Base-by-base conservation (phyloP, 2,329 filamentous ascomycete genomes). In the Monosporascus sp. region DNA sequence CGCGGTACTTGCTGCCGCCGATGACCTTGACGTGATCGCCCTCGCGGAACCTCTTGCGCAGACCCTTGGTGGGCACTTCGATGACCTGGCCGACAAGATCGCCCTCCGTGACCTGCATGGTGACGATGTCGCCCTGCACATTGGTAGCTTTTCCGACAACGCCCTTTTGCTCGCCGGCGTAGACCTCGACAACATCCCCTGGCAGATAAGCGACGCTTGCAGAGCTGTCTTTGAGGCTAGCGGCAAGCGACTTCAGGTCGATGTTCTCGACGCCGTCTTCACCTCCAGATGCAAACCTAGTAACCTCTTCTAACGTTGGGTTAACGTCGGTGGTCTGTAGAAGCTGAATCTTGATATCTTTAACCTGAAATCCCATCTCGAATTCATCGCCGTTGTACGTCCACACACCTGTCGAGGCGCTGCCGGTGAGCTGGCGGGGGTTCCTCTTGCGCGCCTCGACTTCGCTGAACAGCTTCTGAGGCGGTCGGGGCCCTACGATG, bases 11-110 rank as follows among this genome's bases (percentile, higher is more conserved):
- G 74, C 92, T 96, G 40, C 92, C 93, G 52, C 94, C 93, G 68
- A 97, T 96, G 61, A 99, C 94, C 76, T 97, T 97, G 76, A 99
- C 94, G 67, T 99, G 94, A 66, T 99, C 94, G 77, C 94, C 94
- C 57, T 92, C 82, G 60, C 83, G 85, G 80, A 99, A 99, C 31
- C 90, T 84, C 73, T 99, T 99, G 54, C 94, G 89, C 26, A 99
- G 79, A 45, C 90, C 90, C 72, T 94, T 95, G 58, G 91, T 88
- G 1, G 94, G 94, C 11, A 96, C 92, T 68, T 97, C 93, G 46
- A 99, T 94, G 5, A 82, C 85, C 68, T 96, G 89, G 9, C 92
- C 93, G 50, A 76, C 78, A 27, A 97, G 78, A 41, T 89, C 87
- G 47, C 94, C 94, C 65, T 95, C 88, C 1, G 84, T 87, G 17